Base-by-base conservation (phyloP, 192 early-diverging fungal genomes). In the Linnemannia hyalina region DNA sequence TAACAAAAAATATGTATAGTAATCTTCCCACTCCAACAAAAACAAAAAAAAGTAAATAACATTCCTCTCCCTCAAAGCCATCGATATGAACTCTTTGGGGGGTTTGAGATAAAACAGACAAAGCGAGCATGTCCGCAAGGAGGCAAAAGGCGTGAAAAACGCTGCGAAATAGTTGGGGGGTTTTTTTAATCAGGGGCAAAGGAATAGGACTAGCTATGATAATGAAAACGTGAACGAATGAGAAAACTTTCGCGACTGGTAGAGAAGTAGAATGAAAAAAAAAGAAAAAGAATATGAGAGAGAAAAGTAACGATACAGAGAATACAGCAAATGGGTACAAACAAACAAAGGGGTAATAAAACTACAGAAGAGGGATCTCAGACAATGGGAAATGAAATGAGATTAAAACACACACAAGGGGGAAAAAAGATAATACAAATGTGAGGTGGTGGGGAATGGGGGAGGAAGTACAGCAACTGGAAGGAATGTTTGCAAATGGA, bases 281-380 rank as follows among this genome's bases (percentile, higher is more conserved):
- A 55, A 13, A 60, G 13, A 23, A 11, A 75, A 55, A 74, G 44
- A 69, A 36, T 36, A 44, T 70, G 73, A 55, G 22, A 70, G 15
- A n/a, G 2, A 57, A 57, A n/a, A 9, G 60, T 63, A 63, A 63
- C 60, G 60, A 11, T 52, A 52, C 35, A 57, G n/a, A 75, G 57
- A 75, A 52, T 36, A 75, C 52, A 52, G n/a, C n/a, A n/a, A n/a
- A n/a, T 54, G 36, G 35, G 26, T 75, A 75, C 73, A 75, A 57
- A 55, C 10, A 75, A 74, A 36, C 32, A 55, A 22, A 13, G 26
- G 26, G 55, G 60, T 32, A 55, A n/a, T 6, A 55, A 55, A 36
- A 47, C 13, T 41, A 49, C 44, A 73, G 16, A 60, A 60, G 36
- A 46, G 13, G 46, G n/a, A 29, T 63, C 60, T 63, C 60, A 63